A percentile compares a stretch with the other conserved stretches of the same genome.
Evolutionary conservation across 1,284 basidiomycete genomes (phyloP).

Genomic region (Ganoderma leucocontextum): DNA sequence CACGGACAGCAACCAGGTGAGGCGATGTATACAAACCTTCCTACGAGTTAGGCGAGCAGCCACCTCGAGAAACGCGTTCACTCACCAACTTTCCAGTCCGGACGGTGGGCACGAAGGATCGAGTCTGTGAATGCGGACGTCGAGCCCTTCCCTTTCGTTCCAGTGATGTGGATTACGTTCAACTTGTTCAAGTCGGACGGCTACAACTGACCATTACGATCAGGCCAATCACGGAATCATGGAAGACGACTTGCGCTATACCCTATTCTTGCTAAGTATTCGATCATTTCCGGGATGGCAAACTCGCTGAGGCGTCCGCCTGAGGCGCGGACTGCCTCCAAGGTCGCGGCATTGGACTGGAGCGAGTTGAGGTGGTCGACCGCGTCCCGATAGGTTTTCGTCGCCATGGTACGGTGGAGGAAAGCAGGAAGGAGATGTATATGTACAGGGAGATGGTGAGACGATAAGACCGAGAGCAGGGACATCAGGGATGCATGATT

Average conservation of each 20-base stretch:
- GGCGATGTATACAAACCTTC: slow-evolving; percentile 95
- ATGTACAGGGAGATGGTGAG: slow-evolving; percentile 29
- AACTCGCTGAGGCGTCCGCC: slow-evolving; percentile 76
- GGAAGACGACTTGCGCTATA: slow-evolving; percentile 69
- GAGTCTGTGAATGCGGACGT: slow-evolving; percentile 93
- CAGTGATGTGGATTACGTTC: slow-evolving; percentile 97
- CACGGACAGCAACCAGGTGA: slow-evolving; percentile 94
- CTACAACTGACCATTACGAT: slow-evolving; percentile 49
- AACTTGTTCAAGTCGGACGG: slow-evolving; percentile 85
- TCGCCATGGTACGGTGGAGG: slow-evolving; percentile 42
- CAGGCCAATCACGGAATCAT: slow-evolving; percentile 20
- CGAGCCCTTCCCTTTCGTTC: slow-evolving; percentile 99
- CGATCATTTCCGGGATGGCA: slow-evolving; percentile 90
- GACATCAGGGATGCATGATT: slow-evolving; percentile 25
- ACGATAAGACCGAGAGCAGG: slow-evolving; percentile 23
- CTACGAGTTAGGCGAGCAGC: background rate
- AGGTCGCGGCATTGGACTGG: slow-evolving; percentile 92
- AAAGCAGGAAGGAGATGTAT: slow-evolving; percentile 13
- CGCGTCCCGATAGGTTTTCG: slow-evolving; percentile 79
- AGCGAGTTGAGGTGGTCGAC: slow-evolving; percentile 90
- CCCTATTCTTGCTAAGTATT: slow-evolving; percentile 89
- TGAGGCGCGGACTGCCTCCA: slow-evolving; percentile 85
- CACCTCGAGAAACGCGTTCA: background rate
- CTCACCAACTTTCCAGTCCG: slow-evolving; percentile 77
- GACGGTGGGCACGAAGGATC: slow-evolving; percentile 68